These are phyloP conservation scores for Candida nitratophila DNA, from an alignment of 805 yeast species.

Conservation along the genomic window DNA sequence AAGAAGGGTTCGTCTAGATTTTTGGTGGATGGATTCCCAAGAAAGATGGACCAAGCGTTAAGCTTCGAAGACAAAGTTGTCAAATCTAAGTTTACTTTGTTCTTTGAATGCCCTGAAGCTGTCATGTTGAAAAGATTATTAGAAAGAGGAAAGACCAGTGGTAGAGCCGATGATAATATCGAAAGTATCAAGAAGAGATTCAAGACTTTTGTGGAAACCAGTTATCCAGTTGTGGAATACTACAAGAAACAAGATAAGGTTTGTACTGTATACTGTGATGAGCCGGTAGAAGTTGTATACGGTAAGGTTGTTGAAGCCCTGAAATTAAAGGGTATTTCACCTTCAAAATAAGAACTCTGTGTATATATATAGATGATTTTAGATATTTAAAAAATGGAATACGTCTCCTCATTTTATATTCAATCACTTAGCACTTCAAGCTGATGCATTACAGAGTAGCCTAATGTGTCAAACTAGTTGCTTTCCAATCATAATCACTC, in stretches of 20 bases:
- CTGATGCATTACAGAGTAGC: too few relatives aligned
- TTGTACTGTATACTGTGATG: conserved; percentile 70
- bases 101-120: conserved; percentile 74
- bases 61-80: conserved; percentile 81
- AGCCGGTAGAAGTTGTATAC: conserved; percentile 75
- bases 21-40: conserved; percentile 92
- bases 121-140: conserved; percentile 81
- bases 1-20: conserved; percentile 53
- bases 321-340: conserved; percentile 30
- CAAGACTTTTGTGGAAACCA: conserved; percentile 75
- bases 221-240: conserved; percentile 90
- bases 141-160: conserved; percentile 91
- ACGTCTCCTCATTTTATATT: too few relatives aligned
- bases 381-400: neutral
- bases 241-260: conserved; percentile 70
- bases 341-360: neutral
- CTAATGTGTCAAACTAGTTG: too few relatives aligned
- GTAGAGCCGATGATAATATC: conserved; percentile 87
- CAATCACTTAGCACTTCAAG: too few relatives aligned
- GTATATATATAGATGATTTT: neutral
- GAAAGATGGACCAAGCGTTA: conserved; percentile 96
- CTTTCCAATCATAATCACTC: too few relatives aligned
- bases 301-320: conserved; percentile 60
- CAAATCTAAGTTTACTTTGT: conserved; percentile 62
- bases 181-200: conserved; percentile 90